Percentiles rank a stretch among this genome's conserved stretches.
phyloP scores from a whole-genome alignment of 1,139 yeast species.

The Sugiyamaella grinbergsii region DNA sequence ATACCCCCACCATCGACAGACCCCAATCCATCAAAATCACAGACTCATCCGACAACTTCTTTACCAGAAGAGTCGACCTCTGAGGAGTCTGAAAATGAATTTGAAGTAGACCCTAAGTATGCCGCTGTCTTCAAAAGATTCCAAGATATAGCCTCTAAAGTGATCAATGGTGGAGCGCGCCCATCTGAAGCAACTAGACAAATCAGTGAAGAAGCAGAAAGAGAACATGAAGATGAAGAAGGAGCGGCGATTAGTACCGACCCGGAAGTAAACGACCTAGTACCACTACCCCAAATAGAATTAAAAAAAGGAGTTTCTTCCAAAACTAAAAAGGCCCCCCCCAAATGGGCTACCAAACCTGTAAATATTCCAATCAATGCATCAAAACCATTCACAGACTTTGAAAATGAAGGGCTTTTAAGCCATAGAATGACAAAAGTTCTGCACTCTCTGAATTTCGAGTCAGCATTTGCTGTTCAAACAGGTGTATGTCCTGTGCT shows the following conservation, averaged over 20 bases:
- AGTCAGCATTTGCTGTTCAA: conserved; percentile 77
- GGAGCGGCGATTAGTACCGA: conserved; percentile 14
- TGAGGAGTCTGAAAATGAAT: conserved; percentile 9
- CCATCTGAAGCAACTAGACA: conserved; percentile 6
- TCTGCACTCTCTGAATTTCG: conserved; percentile 46
- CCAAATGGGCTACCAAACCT: conserved; percentile 68
- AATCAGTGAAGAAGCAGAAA: conserved; percentile 25
- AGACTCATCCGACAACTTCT: background rate
- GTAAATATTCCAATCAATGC: conserved; percentile 47
- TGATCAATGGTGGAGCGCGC: conserved; percentile 9
- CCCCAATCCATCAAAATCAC: no score
- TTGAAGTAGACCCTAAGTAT: conserved; percentile 29
- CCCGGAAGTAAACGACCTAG: conserved; percentile 48
- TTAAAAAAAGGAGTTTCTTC: conserved; percentile 42
- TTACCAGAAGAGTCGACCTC: conserved; percentile 8
- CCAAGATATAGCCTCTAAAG: conserved; percentile 19
- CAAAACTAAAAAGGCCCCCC: conserved; percentile 15
- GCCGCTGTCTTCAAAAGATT: conserved; percentile 27
- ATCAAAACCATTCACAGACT: conserved; percentile 35
- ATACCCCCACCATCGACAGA: background rate
- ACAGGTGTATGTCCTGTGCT: conserved; percentile 62
- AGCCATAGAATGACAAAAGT: conserved; percentile 49
- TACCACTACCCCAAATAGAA: conserved; percentile 83
- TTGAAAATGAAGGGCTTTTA: conserved; percentile 34
- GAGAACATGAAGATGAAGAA: conserved; percentile 24